A percentile compares a stretch with the other conserved stretches of the same genome.
phyloP scores from a whole-genome alignment of 129 eudicot genomes.

The Tanacetum coccineum region DNA sequence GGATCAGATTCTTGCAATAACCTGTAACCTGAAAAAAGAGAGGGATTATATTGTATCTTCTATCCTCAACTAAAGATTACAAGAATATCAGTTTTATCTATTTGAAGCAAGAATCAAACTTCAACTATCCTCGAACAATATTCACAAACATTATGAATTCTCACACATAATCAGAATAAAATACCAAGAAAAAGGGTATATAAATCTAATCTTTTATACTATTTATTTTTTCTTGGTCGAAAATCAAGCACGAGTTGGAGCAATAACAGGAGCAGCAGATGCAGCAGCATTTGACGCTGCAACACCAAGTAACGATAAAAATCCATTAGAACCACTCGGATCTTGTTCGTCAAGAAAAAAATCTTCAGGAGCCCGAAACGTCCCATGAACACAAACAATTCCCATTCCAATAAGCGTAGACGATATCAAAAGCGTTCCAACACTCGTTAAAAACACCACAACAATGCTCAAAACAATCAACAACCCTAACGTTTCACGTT shows the following conservation, averaged over 20 bases:
- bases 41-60: neutral
- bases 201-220: neutral
- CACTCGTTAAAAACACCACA: conserved; percentile 73
- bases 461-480: conserved; percentile 44
- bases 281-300: conserved; percentile 48
- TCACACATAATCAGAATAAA: neutral
- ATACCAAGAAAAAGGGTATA: neutral
- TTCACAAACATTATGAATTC: neutral
- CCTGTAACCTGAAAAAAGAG: too few relatives aligned
- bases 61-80: neutral
- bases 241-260: conserved; percentile 29
- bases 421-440: conserved; percentile 78
- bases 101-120: neutral
- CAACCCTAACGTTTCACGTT: conserved; percentile 40
- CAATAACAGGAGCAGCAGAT: conserved; percentile 40
- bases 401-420: conserved; percentile 71
- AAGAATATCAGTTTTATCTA: neutral
- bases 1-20: too few relatives aligned
- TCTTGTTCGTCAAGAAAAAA: conserved; percentile 81
- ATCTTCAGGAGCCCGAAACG: conserved; percentile 85
- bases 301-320: conserved; percentile 59
- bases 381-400: conserved; percentile 59
- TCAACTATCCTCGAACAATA: neutral
- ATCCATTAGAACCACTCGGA: conserved; percentile 37
- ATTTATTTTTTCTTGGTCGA: neutral